Evolutionary conservation across 164 flowering plant genomes (phyloP), one percentile per base, ranked within the genome.

Genomic region (Euptelea pleiosperma): DNA sequence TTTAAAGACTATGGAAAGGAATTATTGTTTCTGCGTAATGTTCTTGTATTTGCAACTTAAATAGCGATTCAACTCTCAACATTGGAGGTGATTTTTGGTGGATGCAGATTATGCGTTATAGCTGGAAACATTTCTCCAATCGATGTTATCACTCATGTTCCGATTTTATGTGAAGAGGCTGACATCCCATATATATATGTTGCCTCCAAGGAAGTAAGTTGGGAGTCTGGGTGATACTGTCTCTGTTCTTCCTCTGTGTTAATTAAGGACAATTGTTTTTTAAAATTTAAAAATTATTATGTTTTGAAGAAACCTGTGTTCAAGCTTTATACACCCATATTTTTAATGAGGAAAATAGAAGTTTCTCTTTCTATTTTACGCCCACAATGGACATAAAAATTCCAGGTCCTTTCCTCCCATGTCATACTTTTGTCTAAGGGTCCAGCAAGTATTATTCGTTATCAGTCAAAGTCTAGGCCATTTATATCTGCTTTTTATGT

Each of bases 41-140:
- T 21, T n/a, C n/a, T n/a, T n/a, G n/a, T n/a, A n/a, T n/a, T n/a
- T n/a, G n/a, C n/a, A 31, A 19, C 49, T 31, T 30, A 31, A 29
- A 10, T 50, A 50, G 54, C n/a, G n/a, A n/a, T n/a, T 4, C 29
- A 50, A 24, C 11, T 25, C 3, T 41, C 6, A 28, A 40, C 35
- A 14, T 35, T 39, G 26, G 18, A 15, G 4, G 12, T 31, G 41
- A 0, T 8, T 50, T 65, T 30, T 55, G 7, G 31, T 71, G 55
- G 9, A n/a, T 76, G 86, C 89, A 92, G 96, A 57, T 56, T 92
- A 33, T 92, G 98, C 65, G 81, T 92, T 43, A 85, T 91, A 22
- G 96, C 98, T 29, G 98, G 98, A 44, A 89, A 92, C 75, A 89
- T 92, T 48, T 84, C 93, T 25, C 95, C 96, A 15, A 92, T 89